These are phyloP conservation scores for Artemisia argyi DNA, from an alignment of 129 eudicot genomes.

Conservation along the genomic window DNA sequence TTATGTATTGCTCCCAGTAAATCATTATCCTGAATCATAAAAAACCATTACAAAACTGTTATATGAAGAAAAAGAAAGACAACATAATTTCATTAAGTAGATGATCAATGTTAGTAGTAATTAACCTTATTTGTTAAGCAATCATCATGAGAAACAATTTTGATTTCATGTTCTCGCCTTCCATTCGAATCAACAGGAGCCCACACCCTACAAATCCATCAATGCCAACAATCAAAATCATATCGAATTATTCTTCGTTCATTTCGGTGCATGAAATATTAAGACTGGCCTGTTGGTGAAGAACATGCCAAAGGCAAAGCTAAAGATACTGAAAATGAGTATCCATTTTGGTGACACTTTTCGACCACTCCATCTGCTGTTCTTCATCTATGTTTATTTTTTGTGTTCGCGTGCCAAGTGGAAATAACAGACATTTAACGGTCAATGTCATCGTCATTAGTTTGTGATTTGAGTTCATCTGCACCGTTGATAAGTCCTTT, in stretches of 20 bases:
- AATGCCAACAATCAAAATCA: background rate
- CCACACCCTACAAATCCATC: constrained; percentile 44
- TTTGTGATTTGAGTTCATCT: constrained; percentile 4
- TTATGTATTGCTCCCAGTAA: constrained; percentile 49
- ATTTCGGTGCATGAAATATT: background rate
- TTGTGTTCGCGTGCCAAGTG: constrained; percentile 5
- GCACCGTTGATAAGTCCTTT: constrained; percentile 11
- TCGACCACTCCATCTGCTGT: constrained; percentile 34
- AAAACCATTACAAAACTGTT: constrained; percentile 13
- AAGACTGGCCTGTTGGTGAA: constrained; percentile 55
- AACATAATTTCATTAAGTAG: background rate
- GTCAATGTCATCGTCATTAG: background rate
- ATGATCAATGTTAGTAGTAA: background rate
- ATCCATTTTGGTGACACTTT: constrained; percentile 58
- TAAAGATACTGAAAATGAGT: constrained; percentile 45
- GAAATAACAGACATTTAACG: background rate
- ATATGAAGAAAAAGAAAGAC: background rate
- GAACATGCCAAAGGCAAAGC: constrained; percentile 60
- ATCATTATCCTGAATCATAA: constrained; percentile 38
- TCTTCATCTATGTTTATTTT: constrained; percentile 34
- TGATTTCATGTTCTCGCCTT: constrained; percentile 39
- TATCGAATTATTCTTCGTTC: background rate
- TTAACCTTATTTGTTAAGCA: constrained; percentile 57
- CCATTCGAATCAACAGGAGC: constrained; percentile 42
- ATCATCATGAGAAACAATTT: constrained; percentile 36